Evolutionary conservation across 176 grass and related monocot species (phyloP).

Genomic region (Alloteropsis semialata): DNA sequence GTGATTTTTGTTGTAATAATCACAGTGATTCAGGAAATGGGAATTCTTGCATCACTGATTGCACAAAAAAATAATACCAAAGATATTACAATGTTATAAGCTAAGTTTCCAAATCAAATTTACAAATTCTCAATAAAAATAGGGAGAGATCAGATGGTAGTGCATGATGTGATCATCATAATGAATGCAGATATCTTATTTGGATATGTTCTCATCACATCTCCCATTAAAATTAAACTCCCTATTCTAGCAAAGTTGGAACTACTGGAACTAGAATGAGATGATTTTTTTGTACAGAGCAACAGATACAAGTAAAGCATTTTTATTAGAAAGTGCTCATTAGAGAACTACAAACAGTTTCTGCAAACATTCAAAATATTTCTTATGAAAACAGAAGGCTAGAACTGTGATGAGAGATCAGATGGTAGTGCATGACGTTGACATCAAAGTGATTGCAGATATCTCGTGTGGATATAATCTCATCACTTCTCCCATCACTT

Average conservation of each 20-base stretch:
- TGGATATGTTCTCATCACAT: slow-evolving; percentile 49
- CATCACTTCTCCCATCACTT: slow-evolving; percentile 22
- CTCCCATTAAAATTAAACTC: neutral
- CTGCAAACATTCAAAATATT: no score
- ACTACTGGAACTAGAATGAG: no score
- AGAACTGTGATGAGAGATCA: slow-evolving; percentile 28
- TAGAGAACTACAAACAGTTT: no score
- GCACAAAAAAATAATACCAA: neutral
- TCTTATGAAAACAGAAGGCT: neutral
- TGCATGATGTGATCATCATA: slow-evolving; percentile 55
- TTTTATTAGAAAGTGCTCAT: no score
- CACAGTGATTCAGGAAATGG: slow-evolving; percentile 43
- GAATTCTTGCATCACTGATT: slow-evolving; percentile 50
- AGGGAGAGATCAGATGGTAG: slow-evolving; percentile 62
- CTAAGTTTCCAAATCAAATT: no score
- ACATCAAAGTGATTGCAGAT: slow-evolving; percentile 56
- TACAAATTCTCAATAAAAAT: no score
- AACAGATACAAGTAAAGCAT: no score
- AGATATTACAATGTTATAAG: neutral
- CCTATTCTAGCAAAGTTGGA: neutral
- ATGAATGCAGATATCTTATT: slow-evolving; percentile 36
- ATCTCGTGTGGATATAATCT: slow-evolving; percentile 43
- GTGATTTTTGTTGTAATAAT: slow-evolving; percentile 50
- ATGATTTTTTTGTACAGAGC: no score
- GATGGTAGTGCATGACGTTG: slow-evolving; percentile 55